Evolutionary conservation across 768 basidiomycete species (phyloP), one percentile per base, ranked within the genome.

Genomic region (Mycena galericulata): DNA sequence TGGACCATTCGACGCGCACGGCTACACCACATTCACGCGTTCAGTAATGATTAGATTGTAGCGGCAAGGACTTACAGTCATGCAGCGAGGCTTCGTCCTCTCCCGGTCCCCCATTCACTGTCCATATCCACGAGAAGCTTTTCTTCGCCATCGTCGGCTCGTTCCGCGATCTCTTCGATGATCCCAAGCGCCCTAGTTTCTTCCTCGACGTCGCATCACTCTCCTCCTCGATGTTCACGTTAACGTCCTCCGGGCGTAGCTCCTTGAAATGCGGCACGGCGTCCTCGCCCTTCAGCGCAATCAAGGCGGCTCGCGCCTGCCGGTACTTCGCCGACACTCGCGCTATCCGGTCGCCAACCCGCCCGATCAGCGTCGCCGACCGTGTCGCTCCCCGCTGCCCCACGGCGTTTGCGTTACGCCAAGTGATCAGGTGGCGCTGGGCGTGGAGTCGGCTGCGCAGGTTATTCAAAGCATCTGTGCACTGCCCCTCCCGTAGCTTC

Each of bases 1-100:
- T 77, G n/a, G 66, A 67, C 74, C 73, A 77, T 38, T 75, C 75
- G 3, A 77, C 71, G 1, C 59, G 63, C 2, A 71, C 62, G 3
- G 60, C 70, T 71, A 43, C 26, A 32, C n/a, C 7, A 40, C 1
- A 26, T 6, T 4, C n/a, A n/a, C n/a, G n/a, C 22, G 18, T 6
- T 56, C 38, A 56, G 54, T 17, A 51, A 7, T 22, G 8, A 14
- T 29, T 7, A 1, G 22, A 22, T 0, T 29, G 2, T 27, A n/a
- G 29, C 3, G 38, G 38, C 27, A 26, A 9, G 2, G 11, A 56
- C 62, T 43, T 43, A 70, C 63, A 54, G 14, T 65, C 68, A 40
- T 65, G 68, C 2, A 70, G 8, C 20, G 10, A 4, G 10, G 4
- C n/a, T 2, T 61, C 22, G 3, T 53, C 47, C 14, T 61, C 68